A percentile compares a stretch with the other conserved stretches of the same genome.
Evolutionary conservation across 2,329 filamentous ascomycete species (phyloP).

Genomic region (Stagonosporopsis cucurbitacearum): DNA sequence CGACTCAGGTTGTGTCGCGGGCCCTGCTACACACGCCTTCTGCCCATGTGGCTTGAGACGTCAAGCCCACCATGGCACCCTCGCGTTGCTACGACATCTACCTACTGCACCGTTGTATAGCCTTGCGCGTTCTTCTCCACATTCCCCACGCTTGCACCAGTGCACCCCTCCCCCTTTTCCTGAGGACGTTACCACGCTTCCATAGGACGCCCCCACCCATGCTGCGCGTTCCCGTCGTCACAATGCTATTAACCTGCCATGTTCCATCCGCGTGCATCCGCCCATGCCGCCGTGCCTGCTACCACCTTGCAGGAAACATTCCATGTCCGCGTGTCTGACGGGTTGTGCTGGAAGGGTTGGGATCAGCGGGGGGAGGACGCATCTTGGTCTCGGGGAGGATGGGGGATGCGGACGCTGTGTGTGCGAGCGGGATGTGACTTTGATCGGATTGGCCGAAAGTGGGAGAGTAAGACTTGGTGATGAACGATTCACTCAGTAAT

Average conservation of each 20-base stretch:
- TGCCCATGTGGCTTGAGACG: slow-evolving; percentile 11
- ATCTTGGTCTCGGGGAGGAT: not conserved
- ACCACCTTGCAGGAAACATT: slow-evolving; percentile 2
- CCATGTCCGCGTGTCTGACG: not conserved
- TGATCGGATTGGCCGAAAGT: not conserved
- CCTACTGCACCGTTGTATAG: no score
- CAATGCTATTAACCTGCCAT: slow-evolving; percentile 11
- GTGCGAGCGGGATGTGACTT: not conserved
- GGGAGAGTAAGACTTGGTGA: not conserved
- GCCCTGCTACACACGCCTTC: not conserved
- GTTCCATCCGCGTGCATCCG: slow-evolving; percentile 18
- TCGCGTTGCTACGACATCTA: not conserved
- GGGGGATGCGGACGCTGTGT: not conserved
- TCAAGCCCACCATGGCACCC: slow-evolving; percentile 14
- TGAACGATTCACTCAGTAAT: not conserved
- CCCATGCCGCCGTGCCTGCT: slow-evolving; percentile 1
- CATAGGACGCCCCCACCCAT: not conserved
- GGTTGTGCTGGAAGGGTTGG: not conserved
- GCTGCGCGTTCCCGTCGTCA: not conserved
- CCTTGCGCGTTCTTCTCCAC: slow-evolving; percentile 7
- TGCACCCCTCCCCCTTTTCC: no score
- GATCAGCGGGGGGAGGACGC: not conserved
- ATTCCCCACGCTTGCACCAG: slow-evolving; percentile 5
- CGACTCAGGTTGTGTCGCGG: not conserved
- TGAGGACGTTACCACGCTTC: slow-evolving; percentile 1